These are phyloP conservation scores for Hymenoscyphus scutula DNA, from an alignment of 2,329 filamentous ascomycete genomes.

Conservation along the genomic window DNA sequence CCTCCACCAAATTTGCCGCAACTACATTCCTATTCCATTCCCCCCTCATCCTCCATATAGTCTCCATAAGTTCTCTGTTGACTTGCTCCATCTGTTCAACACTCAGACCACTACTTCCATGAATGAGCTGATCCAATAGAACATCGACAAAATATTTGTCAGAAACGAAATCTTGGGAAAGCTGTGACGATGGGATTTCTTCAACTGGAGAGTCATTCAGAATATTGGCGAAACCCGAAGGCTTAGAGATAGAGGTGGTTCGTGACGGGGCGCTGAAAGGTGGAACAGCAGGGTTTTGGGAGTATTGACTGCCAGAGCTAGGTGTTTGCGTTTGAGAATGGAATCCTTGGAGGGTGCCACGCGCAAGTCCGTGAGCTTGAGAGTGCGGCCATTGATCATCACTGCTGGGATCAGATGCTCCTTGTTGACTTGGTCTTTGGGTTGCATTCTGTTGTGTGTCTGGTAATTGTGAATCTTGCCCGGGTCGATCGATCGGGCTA, in stretches of 20 bases:
- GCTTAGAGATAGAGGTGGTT: constrained; percentile 26
- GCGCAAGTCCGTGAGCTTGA: constrained; percentile 52
- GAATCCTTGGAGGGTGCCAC: constrained; percentile 36
- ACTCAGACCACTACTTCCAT: constrained; percentile 38
- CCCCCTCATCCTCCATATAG: constrained; percentile 74
- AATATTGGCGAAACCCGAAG: constrained; percentile 30
- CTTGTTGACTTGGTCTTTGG: constrained; percentile 22
- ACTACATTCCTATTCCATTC: constrained; percentile 84
- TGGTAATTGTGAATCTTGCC: constrained; percentile 41
- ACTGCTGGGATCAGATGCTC: constrained; percentile 42
- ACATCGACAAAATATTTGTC: constrained; percentile 39
- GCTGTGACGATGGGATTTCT: constrained; percentile 30
- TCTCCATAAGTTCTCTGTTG: constrained; percentile 85
- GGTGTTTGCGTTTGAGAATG: constrained; percentile 35
- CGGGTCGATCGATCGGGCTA: constrained; percentile 28
- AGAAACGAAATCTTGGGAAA: constrained; percentile 38
- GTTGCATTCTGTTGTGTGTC: constrained; percentile 46
- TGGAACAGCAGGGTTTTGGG: constrained; percentile 37
- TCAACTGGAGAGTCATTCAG: constrained; percentile 36
- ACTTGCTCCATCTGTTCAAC: constrained; percentile 96
- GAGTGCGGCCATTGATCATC: constrained; percentile 58
- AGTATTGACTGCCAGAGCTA: constrained; percentile 34
- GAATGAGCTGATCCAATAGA: constrained; percentile 26
- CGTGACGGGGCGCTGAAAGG: constrained; percentile 39
- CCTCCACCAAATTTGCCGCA: constrained; percentile 56